phyloP scores from a whole-genome alignment of 169 alveolate genomes.

The Eimeria brunetti region DNA sequence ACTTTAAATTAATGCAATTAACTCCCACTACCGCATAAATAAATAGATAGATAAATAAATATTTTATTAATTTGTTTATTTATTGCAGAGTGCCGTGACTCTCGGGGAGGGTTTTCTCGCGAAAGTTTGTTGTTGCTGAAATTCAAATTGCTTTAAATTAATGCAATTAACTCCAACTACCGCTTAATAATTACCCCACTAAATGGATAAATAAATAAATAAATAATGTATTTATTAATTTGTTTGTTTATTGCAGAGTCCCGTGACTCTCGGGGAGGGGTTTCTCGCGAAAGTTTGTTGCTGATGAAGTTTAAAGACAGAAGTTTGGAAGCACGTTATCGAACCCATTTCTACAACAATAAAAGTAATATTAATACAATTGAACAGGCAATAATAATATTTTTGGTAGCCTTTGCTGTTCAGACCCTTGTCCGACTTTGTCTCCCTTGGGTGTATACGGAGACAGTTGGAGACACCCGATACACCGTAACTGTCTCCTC shows the following conservation, averaged over 20 bases:
- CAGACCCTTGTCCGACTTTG: conserved; percentile 89
- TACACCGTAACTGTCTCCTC: conserved; percentile 45
- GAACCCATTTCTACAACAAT: conserved; percentile 90
- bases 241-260: conserved; percentile 36
- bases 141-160: conserved; percentile 81
- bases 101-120: conserved; percentile 57
- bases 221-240: background rate
- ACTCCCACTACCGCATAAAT: background rate
- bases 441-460: conserved; percentile 87
- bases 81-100: conserved; percentile 36
- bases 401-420: conserved; percentile 89
- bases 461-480: conserved; percentile 77
- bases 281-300: conserved; percentile 83
- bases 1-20: background rate
- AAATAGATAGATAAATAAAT: background rate
- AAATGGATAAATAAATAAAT: no score
- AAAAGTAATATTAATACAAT: conserved; percentile 89
- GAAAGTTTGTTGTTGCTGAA: conserved; percentile 86
- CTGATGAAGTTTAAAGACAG: conserved; percentile 89
- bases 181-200: background rate
- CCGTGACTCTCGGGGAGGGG: conserved; percentile 40
- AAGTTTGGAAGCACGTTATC: conserved; percentile 90
- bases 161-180: background rate
- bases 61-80: no score
- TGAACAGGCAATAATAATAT: conserved; percentile 92